Conservation (phyloP, 2,329 filamentous ascomycete genomes). For the Verticillium klebahnii region DNA sequence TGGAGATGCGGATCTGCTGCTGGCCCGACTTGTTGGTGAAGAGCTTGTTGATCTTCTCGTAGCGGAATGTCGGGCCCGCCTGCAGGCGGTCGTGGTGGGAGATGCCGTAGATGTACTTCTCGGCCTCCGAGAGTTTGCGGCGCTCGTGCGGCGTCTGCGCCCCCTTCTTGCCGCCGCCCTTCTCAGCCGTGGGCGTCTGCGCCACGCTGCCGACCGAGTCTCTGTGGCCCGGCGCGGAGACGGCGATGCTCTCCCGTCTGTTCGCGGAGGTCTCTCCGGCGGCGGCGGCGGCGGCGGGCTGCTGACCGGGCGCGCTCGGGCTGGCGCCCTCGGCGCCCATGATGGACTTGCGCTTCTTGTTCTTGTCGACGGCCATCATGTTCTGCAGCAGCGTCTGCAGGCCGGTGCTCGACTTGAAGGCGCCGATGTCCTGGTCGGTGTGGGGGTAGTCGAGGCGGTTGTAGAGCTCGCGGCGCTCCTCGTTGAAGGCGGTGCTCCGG, state of each 20-base stretch:
- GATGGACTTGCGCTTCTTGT: constrained; percentile 78
- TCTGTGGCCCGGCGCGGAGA: constrained; percentile 28
- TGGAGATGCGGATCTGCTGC: constrained; percentile 70
- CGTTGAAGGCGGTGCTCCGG: constrained; percentile 79
- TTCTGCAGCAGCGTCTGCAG: constrained; percentile 77
- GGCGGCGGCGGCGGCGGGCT: constrained; percentile 28
- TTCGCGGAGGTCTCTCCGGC: constrained; percentile 18
- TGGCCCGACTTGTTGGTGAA: constrained; percentile 72
- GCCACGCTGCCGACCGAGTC: constrained; percentile 26
- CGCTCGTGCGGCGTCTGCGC: constrained; percentile 46
- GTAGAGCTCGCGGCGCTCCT: constrained; percentile 84
- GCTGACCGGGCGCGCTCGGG: constrained; percentile 31
- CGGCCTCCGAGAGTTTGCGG: constrained; percentile 67
- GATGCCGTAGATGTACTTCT: constrained; percentile 79
- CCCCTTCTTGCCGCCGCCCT: constrained; percentile 45
- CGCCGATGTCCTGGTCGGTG: constrained; percentile 63
- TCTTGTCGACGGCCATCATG: constrained; percentile 77
- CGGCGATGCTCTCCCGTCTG: constrained; percentile 51
- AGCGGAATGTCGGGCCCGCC: constrained; percentile 84
- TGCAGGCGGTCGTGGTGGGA: constrained; percentile 79
- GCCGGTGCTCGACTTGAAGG: constrained; percentile 77
- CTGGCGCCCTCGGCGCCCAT: constrained; percentile 54
- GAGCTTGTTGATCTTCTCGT: constrained; percentile 74
- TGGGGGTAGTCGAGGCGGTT: constrained; percentile 78
- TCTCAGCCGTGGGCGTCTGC: constrained; percentile 17